A percentile compares a stretch with the other conserved stretches of the same genome.
These are phyloP conservation scores for Mycena indigotica DNA, from an alignment of 768 basidiomycete genomes.

Conservation along the genomic window DNA sequence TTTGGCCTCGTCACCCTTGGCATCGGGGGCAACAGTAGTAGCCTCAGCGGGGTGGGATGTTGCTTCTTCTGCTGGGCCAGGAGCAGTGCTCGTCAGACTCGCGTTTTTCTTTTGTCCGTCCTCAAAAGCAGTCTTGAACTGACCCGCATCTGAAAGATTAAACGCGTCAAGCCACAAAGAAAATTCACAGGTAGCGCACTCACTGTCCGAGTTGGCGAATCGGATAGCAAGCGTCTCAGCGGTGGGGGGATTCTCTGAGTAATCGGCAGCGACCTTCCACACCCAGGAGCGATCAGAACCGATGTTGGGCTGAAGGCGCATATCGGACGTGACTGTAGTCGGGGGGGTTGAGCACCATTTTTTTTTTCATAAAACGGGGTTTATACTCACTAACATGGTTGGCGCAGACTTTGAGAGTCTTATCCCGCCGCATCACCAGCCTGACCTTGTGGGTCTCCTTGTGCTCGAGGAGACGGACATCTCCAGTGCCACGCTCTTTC, in stretches of 20 bases:
- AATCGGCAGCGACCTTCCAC: conserved; percentile 96
- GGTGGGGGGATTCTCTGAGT: conserved; percentile 86
- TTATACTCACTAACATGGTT: conserved; percentile 82
- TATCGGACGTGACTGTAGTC: conserved; percentile 80
- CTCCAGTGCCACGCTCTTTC: conserved; percentile 98
- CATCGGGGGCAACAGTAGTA: conserved; percentile 17
- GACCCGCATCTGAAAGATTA: conserved; percentile 64
- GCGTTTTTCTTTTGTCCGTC: conserved; percentile 75
- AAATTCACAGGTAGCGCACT: conserved; percentile 33
- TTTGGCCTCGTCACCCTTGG: conserved; percentile 28
- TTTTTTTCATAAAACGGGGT: conserved; percentile 23
- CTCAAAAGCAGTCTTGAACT: conserved; percentile 92
- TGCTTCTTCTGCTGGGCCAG: conserved; percentile 26
- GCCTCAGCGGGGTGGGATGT: conserved; percentile 16
- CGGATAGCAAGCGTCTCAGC: conserved; percentile 97
- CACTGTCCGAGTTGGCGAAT: conserved; percentile 95
- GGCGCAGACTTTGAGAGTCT: conserved; percentile 99
- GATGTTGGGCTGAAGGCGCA: conserved; percentile 95
- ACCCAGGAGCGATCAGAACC: conserved; percentile 99
- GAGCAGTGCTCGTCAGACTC: conserved; percentile 35
- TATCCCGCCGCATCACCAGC: conserved; percentile 99
- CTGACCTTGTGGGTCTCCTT: conserved; percentile 89
- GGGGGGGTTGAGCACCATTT: conserved; percentile 12
- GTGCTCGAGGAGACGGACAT: conserved; percentile 89
- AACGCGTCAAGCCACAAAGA: background rate